Percentiles rank a stretch among this genome's conserved stretches.
These are phyloP conservation scores for Talaromyces albobiverticillius DNA, from an alignment of 2,329 filamentous ascomycete genomes.

Conservation along the genomic window DNA sequence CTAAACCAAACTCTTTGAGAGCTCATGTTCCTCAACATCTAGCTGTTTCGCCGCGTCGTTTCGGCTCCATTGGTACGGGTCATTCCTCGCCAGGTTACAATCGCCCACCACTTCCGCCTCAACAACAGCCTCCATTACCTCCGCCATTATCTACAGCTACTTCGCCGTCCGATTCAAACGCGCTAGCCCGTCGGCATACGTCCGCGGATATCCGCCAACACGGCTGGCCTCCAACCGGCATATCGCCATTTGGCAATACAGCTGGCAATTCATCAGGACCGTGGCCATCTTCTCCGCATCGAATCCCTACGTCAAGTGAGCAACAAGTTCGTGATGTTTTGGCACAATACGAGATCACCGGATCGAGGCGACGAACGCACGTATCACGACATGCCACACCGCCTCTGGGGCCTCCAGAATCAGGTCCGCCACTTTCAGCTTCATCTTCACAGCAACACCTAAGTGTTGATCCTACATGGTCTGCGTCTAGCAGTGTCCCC, in stretches of 20 bases:
- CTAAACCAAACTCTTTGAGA: constrained; percentile 66
- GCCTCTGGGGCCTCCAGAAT: constrained; percentile 29
- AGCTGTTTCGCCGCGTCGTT: constrained; percentile 73
- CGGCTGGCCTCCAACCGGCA: constrained; percentile 62
- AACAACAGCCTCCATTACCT: constrained; percentile 59
- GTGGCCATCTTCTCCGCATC: constrained; percentile 66
- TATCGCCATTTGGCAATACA: constrained; percentile 64
- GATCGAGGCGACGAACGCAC: constrained; percentile 46
- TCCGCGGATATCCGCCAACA: constrained; percentile 92
- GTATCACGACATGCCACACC: constrained; percentile 55
- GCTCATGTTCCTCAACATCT: constrained; percentile 80
- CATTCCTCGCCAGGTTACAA: constrained; percentile 71
- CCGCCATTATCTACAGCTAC: constrained; percentile 57
- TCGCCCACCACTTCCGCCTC: constrained; percentile 66
- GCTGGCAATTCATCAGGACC: constrained; percentile 61
- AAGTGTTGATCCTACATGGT: constrained; percentile 56
- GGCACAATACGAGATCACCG: constrained; percentile 64
- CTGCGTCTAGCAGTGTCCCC: constrained; percentile 44
- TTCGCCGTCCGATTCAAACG: constrained; percentile 59
- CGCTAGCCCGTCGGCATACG: constrained; percentile 77
- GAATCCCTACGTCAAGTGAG: constrained; percentile 51
- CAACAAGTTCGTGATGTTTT: constrained; percentile 62
- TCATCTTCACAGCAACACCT: constrained; percentile 19
- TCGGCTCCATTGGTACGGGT: constrained; percentile 75
- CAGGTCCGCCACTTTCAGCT: constrained; percentile 3